Evolutionary conservation across 1,284 basidiomycete species (phyloP), one percentile per base, ranked within the genome.

Genomic region (Cutaneotrichosporon cutaneum): DNA sequence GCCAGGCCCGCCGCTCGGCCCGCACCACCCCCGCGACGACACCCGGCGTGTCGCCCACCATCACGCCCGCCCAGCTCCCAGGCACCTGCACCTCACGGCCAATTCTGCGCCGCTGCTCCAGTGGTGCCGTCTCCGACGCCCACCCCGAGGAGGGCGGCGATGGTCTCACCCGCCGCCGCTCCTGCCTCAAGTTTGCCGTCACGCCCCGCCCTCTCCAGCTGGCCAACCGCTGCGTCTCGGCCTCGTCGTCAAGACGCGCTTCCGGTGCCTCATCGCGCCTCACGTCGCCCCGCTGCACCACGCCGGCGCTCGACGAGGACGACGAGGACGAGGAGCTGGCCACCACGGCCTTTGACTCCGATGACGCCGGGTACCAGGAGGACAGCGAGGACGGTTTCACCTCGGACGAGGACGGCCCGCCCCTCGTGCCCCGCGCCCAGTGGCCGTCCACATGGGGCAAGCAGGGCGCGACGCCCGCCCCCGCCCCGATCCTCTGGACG

Each of bases 361-460:
- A 66, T 26, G 60, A 60, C 21, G 65, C 61, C 36, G 66, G 66
- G 0, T 67, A 67, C 44, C 58, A 60, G 24, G 66, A 67, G 50
- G 66, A 67, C 63, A 58, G 55, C n/a, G 66, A 67, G 59, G 66
- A 67, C 54, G 66, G 66, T 9, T 67, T 67, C 56, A 62, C 60
- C n/a, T 60, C 61, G 1, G 64, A 62, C 32, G 60, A 48, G 42
- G 55, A 47, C 26, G 56, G 33, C 35, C 45, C 54, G 8, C 55
- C 54, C 18, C 59, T 64, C 33, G 35, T 59, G 4, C 11, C 50
- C 1, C 30, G 33, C 18, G 53, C 47, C 4, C 53, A 56, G 59
- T 56, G 53, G 52, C 53, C 33, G 21, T 33, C 58, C 4, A 47
- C 59, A n/a, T 50, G 51, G 30, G 36, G 48, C 7, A 27, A 26